Conservation (phyloP, 2,329 filamentous ascomycete species). For the Neurospora sp. region DNA sequence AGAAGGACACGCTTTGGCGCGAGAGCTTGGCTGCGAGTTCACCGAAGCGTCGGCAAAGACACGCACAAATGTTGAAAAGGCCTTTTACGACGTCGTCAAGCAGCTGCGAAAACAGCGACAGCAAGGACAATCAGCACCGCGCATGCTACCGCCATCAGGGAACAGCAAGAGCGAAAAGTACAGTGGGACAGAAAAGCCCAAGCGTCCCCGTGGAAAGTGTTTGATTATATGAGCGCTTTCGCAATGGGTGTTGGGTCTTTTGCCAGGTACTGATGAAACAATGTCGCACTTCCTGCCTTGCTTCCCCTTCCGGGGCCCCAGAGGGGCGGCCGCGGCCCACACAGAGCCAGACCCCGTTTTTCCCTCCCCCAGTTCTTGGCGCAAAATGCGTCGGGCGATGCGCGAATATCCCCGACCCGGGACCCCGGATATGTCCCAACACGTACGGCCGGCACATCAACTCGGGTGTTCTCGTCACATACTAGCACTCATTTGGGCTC, state of each 20-base stretch:
- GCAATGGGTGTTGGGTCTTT: background rate
- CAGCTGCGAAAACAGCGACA: constrained; percentile 58
- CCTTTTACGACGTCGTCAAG: constrained; percentile 94
- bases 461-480: background rate
- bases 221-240: background rate
- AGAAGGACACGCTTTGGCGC: constrained; percentile 83
- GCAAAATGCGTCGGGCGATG: background rate
- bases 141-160: constrained; percentile 11
- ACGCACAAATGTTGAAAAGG: constrained; percentile 96
- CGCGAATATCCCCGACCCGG: background rate
- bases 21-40: constrained; percentile 90
- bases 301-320: background rate
- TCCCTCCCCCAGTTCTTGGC: background rate
- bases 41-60: constrained; percentile 96
- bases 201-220: constrained; percentile 1
- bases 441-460: background rate
- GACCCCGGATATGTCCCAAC: background rate
- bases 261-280: background rate
- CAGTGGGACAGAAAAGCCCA: constrained; percentile 3
- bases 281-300: background rate
- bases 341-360: background rate
- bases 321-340: background rate
- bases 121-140: constrained; percentile 4
- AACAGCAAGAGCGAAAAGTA: constrained; percentile 3
- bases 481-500: background rate